Evolutionary conservation across 176 grass and related monocot genomes (phyloP).

Genomic region (Eleusine coracana): DNA sequence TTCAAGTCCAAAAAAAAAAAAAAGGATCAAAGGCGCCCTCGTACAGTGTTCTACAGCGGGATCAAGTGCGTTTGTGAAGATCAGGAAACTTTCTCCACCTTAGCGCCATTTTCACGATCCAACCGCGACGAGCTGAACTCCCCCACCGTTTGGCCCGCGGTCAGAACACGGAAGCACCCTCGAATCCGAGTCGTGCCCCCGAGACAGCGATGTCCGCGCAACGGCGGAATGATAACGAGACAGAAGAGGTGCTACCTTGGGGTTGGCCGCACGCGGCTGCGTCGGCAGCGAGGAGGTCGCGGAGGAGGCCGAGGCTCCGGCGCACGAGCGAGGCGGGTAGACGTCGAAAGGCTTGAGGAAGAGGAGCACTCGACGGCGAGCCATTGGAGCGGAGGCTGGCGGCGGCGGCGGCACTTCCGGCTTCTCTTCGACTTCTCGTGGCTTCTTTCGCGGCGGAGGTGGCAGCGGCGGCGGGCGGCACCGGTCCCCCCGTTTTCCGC

Average conservation of each 20-base stretch:
- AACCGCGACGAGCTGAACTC: background rate
- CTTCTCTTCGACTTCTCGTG: background rate
- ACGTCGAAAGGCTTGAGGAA: slow-evolving; percentile 76
- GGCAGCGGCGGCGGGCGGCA: background rate
- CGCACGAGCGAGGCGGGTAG: slow-evolving; percentile 48
- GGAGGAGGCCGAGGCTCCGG: background rate
- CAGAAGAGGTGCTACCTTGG: slow-evolving; percentile 42
- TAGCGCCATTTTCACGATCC: background rate
- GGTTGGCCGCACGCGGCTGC: slow-evolving; percentile 40
- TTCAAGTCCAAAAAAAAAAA: background rate
- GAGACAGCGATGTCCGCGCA: background rate
- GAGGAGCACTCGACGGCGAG: slow-evolving; percentile 68
- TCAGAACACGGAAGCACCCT: background rate
- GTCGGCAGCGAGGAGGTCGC: background rate
- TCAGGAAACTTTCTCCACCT: background rate
- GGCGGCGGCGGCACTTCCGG: background rate
- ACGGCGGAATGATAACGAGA: background rate
- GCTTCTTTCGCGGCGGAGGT: background rate
- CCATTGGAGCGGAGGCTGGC: slow-evolving; percentile 36
- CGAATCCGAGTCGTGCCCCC: background rate
- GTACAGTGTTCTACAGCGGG: background rate
- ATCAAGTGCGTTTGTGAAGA: background rate
- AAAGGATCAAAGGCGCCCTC: background rate
- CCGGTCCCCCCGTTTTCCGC: no score
- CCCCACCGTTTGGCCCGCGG: background rate